Conservation (phyloP, 345 rosid genomes). For the Lepidium sativum region DNA sequence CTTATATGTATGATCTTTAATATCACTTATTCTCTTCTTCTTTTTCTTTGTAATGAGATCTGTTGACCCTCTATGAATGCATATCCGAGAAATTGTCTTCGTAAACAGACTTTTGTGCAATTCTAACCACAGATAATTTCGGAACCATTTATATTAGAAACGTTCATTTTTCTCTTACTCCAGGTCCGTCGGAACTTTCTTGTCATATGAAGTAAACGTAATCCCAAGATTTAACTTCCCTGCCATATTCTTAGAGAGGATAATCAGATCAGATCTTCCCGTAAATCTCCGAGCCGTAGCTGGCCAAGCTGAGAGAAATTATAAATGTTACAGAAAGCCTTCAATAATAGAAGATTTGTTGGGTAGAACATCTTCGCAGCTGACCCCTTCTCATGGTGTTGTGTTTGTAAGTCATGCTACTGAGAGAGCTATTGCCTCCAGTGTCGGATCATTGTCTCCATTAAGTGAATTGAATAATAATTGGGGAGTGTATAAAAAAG, state of each 20-base stretch:
- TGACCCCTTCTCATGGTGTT: conserved; percentile 24
- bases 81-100: not conserved
- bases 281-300: conserved; percentile 91
- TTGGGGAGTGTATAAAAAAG: conserved; percentile 83
- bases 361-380: conserved; percentile 22
- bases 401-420: conserved; percentile 26
- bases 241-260: conserved; percentile 87
- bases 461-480: conserved; percentile 45
- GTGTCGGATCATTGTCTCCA: conserved; percentile 32
- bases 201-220: conserved; percentile 83
- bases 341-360: conserved; percentile 24
- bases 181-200: conserved; percentile 53
- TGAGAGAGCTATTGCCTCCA: conserved; percentile 32
- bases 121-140: not conserved
- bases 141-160: not conserved
- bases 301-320: conserved; percentile 57
- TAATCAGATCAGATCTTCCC: conserved; percentile 90
- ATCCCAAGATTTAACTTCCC: conserved; percentile 90
- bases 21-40: not conserved
- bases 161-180: conserved; percentile 10
- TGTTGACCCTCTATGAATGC: not conserved
- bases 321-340: conserved; percentile 34
- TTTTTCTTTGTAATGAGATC: not conserved
- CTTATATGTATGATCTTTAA: not conserved
- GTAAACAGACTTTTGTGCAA: not conserved